Evolutionary conservation across 164 flowering plant species (phyloP).

Genomic region (Platanus orientalis): DNA sequence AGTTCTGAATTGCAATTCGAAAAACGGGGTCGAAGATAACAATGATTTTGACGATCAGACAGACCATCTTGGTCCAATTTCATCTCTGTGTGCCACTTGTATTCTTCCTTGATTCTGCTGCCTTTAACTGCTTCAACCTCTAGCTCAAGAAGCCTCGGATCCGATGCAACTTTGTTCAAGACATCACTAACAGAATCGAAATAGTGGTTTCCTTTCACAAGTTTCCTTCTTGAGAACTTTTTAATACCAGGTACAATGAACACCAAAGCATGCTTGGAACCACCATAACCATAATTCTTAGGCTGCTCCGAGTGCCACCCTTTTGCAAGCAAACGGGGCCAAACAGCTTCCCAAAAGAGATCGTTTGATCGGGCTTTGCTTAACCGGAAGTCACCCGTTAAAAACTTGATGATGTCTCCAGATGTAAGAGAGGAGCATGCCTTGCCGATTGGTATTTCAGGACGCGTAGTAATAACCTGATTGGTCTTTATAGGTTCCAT

Average conservation of each 20-base stretch:
- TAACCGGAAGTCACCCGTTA: conserved; percentile 68
- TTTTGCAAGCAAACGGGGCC: conserved; percentile 92
- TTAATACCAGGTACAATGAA: conserved; percentile 69
- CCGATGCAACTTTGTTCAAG: conserved; percentile 57
- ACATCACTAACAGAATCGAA: conserved; percentile 77
- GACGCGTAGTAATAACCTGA: conserved; percentile 29
- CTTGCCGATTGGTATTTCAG: conserved; percentile 64
- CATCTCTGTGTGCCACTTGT: conserved; percentile 19
- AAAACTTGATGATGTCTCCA: conserved; percentile 54
- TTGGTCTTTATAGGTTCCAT: conserved; percentile 38
- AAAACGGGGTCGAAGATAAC: conserved; percentile 56
- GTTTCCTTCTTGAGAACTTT: conserved; percentile 68
- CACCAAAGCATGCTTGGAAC: conserved; percentile 48
- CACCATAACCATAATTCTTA: conserved; percentile 26
- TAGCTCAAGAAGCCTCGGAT: conserved; percentile 66
- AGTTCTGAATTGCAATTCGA: conserved; percentile 15
- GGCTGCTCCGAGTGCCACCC: conserved; percentile 99
- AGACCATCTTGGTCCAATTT: conserved; percentile 23
- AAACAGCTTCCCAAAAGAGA: conserved; percentile 97
- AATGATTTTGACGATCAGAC: conserved; percentile 28
- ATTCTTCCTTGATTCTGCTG: conserved; percentile 25
- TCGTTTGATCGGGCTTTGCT: conserved; percentile 90
- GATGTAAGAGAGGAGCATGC: conserved; percentile 67
- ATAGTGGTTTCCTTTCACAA: conserved; percentile 64
- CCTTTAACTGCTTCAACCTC: conserved; percentile 35